Conservation (phyloP, 2,329 filamentous ascomycete genomes). For the Delphinella strobiligena region DNA sequence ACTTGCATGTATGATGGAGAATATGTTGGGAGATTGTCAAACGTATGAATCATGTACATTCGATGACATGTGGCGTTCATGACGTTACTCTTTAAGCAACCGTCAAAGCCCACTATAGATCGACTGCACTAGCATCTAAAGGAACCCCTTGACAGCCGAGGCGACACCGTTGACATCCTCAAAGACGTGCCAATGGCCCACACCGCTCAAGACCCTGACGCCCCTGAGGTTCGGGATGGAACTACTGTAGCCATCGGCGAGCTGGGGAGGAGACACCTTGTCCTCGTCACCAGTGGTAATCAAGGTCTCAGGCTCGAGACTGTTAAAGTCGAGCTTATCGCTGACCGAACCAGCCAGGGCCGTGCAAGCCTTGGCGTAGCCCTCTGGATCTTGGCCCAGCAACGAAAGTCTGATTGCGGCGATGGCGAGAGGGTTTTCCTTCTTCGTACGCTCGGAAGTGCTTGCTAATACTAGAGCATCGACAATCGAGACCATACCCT, state of each 20-base stretch:
- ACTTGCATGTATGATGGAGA: too few species aligned
- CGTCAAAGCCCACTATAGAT: too few species aligned
- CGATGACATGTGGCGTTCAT: too few species aligned
- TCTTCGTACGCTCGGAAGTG: slow-evolving; percentile 26
- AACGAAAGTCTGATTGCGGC: slow-evolving; percentile 33
- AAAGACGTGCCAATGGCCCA: slow-evolving; percentile 41
- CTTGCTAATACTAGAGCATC: slow-evolving; percentile 26
- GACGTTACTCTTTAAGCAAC: too few species aligned
- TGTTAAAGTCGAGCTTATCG: slow-evolving; percentile 18
- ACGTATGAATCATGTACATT: too few species aligned
- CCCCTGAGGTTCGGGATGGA: slow-evolving; percentile 16
- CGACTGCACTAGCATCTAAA: too few species aligned
- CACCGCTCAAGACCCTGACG: slow-evolving; percentile 25
- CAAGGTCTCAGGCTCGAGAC: slow-evolving; percentile 22
- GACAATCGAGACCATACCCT: slow-evolving; percentile 34
- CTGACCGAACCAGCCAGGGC: slow-evolving; percentile 33
- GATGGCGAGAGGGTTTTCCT: slow-evolving; percentile 27
- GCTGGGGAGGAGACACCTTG: slow-evolving; percentile 26
- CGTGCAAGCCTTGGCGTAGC: slow-evolving; percentile 42
- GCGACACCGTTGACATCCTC: slow-evolving; percentile 31
- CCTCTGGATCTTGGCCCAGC: slow-evolving; percentile 38
- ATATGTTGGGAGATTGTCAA: too few species aligned
- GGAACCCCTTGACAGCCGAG: slow-evolving; percentile 15
- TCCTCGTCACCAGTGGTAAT: slow-evolving; percentile 38
- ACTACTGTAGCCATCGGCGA: slow-evolving; percentile 23